Conservation (phyloP, 345 rosid species). For the Jatropha curcas region DNA sequence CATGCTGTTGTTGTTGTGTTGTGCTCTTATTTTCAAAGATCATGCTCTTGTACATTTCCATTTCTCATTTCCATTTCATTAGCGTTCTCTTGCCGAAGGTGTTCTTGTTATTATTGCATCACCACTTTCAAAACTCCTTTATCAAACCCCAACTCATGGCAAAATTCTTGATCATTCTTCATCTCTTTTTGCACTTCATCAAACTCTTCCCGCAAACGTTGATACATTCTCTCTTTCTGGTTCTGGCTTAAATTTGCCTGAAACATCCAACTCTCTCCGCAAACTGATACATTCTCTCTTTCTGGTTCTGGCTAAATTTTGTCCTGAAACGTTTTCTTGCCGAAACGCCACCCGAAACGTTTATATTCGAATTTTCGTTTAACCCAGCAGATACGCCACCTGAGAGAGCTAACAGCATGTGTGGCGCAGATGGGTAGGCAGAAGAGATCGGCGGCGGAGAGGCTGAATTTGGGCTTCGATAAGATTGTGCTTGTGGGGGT, state of each 20-base stretch:
- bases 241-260: conserved; percentile 29
- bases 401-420: conserved; percentile 33
- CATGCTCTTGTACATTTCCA: conserved; percentile 5
- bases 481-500: conserved; percentile 17
- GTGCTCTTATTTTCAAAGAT: neutral
- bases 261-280: too few species aligned
- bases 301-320: conserved; percentile 29
- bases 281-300: conserved; percentile 24
- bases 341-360: conserved; percentile 2
- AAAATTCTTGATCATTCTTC: conserved; percentile 68
- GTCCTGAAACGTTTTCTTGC: conserved; percentile 31
- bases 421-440: conserved; percentile 38
- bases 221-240: conserved; percentile 29
- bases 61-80: conserved; percentile 10
- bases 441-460: conserved; percentile 42
- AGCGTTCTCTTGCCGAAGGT: conserved; percentile 45
- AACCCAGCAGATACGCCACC: conserved; percentile 14
- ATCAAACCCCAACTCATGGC: conserved; percentile 70
- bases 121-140: conserved; percentile 76
- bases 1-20: conserved; percentile 8
- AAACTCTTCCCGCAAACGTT: conserved; percentile 60
- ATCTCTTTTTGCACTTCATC: conserved; percentile 86
- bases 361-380: conserved; percentile 15
- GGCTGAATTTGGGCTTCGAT: conserved; percentile 28
- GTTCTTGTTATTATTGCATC: conserved; percentile 97